Conservation (phyloP, 164 flowering plant species). For the Magnolia changhungtana region DNA sequence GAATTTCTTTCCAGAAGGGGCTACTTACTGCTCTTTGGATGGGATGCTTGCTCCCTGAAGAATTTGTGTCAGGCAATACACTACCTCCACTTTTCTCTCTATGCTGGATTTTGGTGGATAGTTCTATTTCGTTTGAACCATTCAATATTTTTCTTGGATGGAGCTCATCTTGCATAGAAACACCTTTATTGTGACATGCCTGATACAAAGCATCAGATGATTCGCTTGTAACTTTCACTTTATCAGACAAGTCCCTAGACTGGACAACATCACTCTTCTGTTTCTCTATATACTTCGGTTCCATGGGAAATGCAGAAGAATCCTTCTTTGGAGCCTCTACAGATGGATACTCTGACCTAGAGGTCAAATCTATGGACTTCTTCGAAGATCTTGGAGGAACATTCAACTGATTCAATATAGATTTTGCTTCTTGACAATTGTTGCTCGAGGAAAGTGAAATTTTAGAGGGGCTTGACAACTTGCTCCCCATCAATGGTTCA, state of each 20-base stretch:
- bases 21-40: slow-evolving; percentile 38
- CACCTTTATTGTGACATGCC: slow-evolving; percentile 35
- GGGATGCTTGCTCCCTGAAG: slow-evolving; percentile 34
- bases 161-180: slow-evolving; percentile 28
- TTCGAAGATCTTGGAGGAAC: slow-evolving; percentile 28
- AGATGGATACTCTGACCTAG: slow-evolving; percentile 29
- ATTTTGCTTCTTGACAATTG: slow-evolving; percentile 34
- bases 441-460: slow-evolving; percentile 24
- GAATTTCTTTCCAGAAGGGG: background rate
- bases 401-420: slow-evolving; percentile 24
- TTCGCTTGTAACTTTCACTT: slow-evolving; percentile 38
- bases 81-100: slow-evolving; percentile 43
- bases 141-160: slow-evolving; percentile 31
- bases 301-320: slow-evolving; percentile 25
- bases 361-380: slow-evolving; percentile 45
- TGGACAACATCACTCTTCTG: slow-evolving; percentile 33
- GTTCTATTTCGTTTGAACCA: slow-evolving; percentile 28
- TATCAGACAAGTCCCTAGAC: slow-evolving; percentile 34
- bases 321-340: slow-evolving; percentile 36
- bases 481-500: slow-evolving; percentile 33
- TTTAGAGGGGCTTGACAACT: slow-evolving; percentile 29
- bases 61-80: slow-evolving; percentile 45
- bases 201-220: slow-evolving; percentile 34
- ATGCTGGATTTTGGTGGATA: slow-evolving; percentile 26
- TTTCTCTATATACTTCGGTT: slow-evolving; percentile 42